Base-by-base conservation (phyloP, 495 filamentous ascomycete species). In the Tuber borchii region DNA sequence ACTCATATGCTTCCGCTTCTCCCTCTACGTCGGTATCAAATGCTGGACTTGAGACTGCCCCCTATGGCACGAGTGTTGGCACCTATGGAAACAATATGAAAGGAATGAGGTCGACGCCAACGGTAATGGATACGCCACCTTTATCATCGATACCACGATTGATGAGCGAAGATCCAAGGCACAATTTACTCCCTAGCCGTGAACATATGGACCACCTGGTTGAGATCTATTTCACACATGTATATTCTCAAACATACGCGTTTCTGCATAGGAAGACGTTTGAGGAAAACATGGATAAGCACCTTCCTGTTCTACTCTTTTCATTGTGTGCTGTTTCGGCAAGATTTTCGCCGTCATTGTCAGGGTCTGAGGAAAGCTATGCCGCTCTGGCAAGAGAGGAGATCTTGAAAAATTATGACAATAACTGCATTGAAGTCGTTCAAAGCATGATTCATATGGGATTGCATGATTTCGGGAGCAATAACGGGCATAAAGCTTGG, bases 211-310 rank as follows among this genome's bases (percentile, higher is more conserved):
- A 65, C 17, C 72, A 83, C 42, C 39, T 83, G 14, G 71, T 81
- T 39, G 68, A 77, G 20, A 46, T 77, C 16, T 83, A 83, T 74
- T 83, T 83, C 69, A 78, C 71, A 61, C 73, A 81, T 75, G 74
- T 83, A 56, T 83, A 83, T 76, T 83, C 82, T 34, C 82, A 83
- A 74, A 83, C 81, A 14, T 83, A 83, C 72, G 81, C 82, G n/a
- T 83, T 83, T 70, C 75, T 83, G 34, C 82, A 83, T 72, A 70
- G 74, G 22, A 39, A 70, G 40, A 77, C 79, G 43, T 83, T 83
- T 75, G 75, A 75, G n/a, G 75, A 77, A 34, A 77, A 76, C 22
- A 68, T 83, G 26, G 44, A 73, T 12, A 76, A 56, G n/a, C 79
- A 83, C 43, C 75, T 69, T 1, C 76, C 75, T 20, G 79, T 83